Evolutionary conservation across 768 basidiomycete species (phyloP), one percentile per base, ranked within the genome.

Genomic region (Kwoniella newhampshirensis): DNA sequence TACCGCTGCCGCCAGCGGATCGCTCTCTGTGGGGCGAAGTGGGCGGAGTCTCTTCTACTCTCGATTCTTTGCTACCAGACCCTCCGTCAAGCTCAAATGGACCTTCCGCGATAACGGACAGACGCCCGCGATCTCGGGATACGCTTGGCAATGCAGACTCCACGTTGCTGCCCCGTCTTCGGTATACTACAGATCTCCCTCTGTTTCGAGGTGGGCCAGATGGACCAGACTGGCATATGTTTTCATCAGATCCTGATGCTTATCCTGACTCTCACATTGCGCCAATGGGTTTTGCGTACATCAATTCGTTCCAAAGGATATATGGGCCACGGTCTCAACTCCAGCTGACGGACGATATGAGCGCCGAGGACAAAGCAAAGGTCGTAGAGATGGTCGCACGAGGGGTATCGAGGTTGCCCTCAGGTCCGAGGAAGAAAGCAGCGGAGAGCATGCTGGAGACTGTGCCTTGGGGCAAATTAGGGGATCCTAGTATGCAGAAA

Each of bases 371-470:
- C 54, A 63, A 50, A 36, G 39, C 43, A n/a, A 52, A 45, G 28
- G 49, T 58, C 35, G 54, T 67, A 3, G n/a, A 42, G 21, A 36
- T 45, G 45, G 46, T 62, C 4, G 51, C 55, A 23, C 53, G 36
- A 35, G 42, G 41, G 15, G 48, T 65, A 15, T 15, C 36, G 8
- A 57, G 53, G 39, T 41, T 60, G 21, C 55, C 54, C 13, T n/a
- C 35, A 18, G 39, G 2, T 2, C 44, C 28, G 1, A 41, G 57
- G 15, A 52, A 47, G 46, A 59, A 47, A 23, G 54, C 47, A 8
- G 61, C 60, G 39, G 67, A 59, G 36, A 44, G 41, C 42, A 44
- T 59, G 35, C 32, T 69, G 20, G 42, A 59, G 21, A 50, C 7
- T 7, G 30, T 53, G 7, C 17, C 27, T 3, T 66, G 54, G 47